A percentile compares a stretch with the other conserved stretches of the same genome.
phyloP scores from a whole-genome alignment of 2,329 filamentous ascomycete genomes.

The Huntiella bhutanensis region DNA sequence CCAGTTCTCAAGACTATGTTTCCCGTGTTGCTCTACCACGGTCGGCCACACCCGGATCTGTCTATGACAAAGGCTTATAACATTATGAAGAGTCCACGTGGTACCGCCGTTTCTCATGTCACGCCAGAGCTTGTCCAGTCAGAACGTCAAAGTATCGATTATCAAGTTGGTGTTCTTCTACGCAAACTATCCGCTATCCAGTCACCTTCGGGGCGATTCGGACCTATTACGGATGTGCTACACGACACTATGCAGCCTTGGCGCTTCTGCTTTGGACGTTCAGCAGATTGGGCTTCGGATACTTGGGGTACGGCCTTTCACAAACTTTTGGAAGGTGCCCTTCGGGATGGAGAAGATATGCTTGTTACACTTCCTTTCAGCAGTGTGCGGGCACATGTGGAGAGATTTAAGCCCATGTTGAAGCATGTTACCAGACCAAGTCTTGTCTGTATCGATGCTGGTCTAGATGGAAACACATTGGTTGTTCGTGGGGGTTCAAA shows the following conservation, averaged over 20 bases:
- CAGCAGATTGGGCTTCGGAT: slow-evolving; percentile 12
- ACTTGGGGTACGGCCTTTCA: slow-evolving; percentile 40
- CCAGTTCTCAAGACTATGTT: slow-evolving; percentile 9
- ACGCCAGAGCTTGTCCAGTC: slow-evolving; percentile 17
- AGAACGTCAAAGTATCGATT: slow-evolving; percentile 24
- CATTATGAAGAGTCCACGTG: slow-evolving; percentile 22
- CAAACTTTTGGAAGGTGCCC: slow-evolving; percentile 32
- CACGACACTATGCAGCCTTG: slow-evolving; percentile 7
- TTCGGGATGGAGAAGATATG: slow-evolving; percentile 43
- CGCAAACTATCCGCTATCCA: slow-evolving; percentile 24
- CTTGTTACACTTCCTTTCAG: slow-evolving; percentile 38
- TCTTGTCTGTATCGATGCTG: slow-evolving; percentile 35
- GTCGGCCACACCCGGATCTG: slow-evolving; percentile 1
- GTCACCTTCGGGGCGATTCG: slow-evolving; percentile 31
- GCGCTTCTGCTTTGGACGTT: slow-evolving; percentile 4
- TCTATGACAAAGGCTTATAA: slow-evolving; percentile 22
- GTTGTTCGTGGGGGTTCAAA: slow-evolving; percentile 15
- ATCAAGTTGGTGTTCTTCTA: slow-evolving; percentile 28
- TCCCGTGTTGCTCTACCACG: slow-evolving; percentile 9
- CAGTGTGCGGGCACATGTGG: slow-evolving; percentile 32
- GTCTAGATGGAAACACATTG: slow-evolving; percentile 30
- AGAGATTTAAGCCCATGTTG: slow-evolving; percentile 28
- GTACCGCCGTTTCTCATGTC: slow-evolving; percentile 22
- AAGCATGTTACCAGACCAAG: slow-evolving; percentile 32
- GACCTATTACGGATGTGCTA: slow-evolving; percentile 17